A percentile compares a stretch with the other conserved stretches of the same genome.
Conservation (phyloP, 2,329 filamentous ascomycete genomes). For the Pestalotiopsis fici region DNA sequence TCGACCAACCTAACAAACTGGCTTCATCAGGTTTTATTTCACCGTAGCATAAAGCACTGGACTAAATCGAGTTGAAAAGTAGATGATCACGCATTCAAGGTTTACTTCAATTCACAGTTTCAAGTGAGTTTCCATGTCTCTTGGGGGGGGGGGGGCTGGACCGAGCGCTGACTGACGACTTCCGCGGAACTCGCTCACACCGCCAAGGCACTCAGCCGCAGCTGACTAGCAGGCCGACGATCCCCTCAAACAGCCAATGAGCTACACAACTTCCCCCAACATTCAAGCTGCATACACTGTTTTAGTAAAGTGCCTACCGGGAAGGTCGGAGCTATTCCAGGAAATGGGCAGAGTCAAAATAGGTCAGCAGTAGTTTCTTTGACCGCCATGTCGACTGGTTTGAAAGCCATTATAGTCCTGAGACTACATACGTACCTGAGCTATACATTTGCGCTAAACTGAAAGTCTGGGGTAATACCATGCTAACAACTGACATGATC, state of each 20-base stretch:
- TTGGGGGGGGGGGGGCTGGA: not conserved
- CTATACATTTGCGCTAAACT: not conserved
- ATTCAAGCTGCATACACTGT: not conserved
- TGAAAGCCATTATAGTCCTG: not conserved
- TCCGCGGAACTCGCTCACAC: not conserved
- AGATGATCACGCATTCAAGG: too few relatives aligned
- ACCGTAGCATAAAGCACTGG: too few relatives aligned
- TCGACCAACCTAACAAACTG: too few relatives aligned
- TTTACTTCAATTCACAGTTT: too few relatives aligned
- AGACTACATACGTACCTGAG: not conserved
- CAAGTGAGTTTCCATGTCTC: too few relatives aligned
- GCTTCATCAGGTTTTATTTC: too few relatives aligned
- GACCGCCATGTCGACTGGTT: not conserved
- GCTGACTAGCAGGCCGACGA: not conserved
- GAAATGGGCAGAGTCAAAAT: not conserved
- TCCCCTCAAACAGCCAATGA: not conserved
- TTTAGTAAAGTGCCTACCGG: not conserved
- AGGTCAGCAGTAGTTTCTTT: not conserved
- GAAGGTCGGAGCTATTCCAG: not conserved
- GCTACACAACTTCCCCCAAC: not conserved
- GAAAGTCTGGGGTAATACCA: not conserved
- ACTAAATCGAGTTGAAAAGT: too few relatives aligned
- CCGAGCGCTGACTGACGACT: not conserved
- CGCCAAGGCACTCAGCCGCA: not conserved
- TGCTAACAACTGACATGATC: not conserved